These are phyloP conservation scores for Helianthus tuberosus DNA, from an alignment of 129 eudicot genomes.

Conservation along the genomic window DNA sequence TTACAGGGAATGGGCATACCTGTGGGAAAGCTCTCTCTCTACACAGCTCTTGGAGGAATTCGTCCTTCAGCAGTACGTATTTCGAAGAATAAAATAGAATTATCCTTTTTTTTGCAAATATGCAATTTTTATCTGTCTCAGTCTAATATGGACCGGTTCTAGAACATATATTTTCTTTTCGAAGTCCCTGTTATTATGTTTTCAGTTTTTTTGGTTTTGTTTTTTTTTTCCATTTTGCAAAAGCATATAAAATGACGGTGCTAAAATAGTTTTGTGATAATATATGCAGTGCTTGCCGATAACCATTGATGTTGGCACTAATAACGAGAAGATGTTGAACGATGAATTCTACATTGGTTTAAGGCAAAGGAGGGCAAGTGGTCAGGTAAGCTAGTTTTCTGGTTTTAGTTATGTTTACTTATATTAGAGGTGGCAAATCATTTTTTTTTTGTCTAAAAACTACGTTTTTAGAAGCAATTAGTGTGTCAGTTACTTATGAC, in stretches of 20 bases:
- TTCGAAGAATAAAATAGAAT: not conserved
- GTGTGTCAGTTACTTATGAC: not conserved
- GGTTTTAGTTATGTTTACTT: not conserved
- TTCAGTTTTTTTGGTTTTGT: not conserved
- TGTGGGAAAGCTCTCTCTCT: conserved; percentile 92
- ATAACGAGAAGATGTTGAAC: conserved; percentile 75
- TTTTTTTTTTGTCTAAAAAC: not conserved
- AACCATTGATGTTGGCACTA: conserved; percentile 98
- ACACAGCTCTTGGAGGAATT: conserved; percentile 98
- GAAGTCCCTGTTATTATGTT: not conserved
- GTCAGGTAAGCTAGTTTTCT: conserved; percentile 62
- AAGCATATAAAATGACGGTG: not conserved
- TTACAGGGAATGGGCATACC: conserved; percentile 99
- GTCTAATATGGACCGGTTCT: not conserved
- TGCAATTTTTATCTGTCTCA: not conserved
- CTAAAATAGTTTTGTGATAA: not conserved
- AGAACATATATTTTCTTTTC: not conserved
- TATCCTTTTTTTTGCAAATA: not conserved
- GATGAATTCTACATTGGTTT: conserved; percentile 98
- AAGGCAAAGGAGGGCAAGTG: conserved; percentile 86
- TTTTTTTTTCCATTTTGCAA: not conserved
- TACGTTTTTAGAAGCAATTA: not conserved
- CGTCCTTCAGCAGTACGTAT: conserved; percentile 96
- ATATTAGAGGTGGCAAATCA: not conserved
- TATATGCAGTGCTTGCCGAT: conserved; percentile 82